Conservation (phyloP, 257 asterid species). For the Solanum medicagineum region DNA sequence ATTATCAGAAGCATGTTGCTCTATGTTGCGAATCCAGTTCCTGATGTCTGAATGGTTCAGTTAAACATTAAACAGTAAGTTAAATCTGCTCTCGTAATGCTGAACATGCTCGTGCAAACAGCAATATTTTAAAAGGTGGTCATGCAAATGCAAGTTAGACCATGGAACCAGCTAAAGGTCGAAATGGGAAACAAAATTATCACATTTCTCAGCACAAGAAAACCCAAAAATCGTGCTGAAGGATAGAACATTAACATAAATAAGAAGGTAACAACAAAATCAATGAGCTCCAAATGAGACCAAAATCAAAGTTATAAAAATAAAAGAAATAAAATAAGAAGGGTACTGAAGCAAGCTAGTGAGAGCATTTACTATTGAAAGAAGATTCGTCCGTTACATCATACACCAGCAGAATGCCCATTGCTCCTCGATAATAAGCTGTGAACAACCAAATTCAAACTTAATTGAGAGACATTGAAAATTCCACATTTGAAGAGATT, state of each 20-base stretch:
- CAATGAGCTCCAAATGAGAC: background rate
- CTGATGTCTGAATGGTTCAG: conserved; percentile 38
- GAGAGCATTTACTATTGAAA: conserved; percentile 48
- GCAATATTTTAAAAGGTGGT: background rate
- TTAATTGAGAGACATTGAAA: background rate
- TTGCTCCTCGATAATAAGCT: conserved; percentile 90
- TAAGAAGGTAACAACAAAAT: background rate
- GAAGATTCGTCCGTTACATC: conserved; percentile 77
- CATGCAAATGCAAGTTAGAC: background rate
- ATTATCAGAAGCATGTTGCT: conserved; percentile 71
- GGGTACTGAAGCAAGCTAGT: background rate
- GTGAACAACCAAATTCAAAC: conserved; percentile 9
- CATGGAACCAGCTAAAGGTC: background rate
- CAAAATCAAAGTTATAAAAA: background rate
- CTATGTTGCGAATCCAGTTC: conserved; percentile 78
- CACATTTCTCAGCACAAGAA: background rate
- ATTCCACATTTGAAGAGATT: background rate
- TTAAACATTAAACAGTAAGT: background rate
- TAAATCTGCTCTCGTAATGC: background rate
- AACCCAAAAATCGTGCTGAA: background rate
- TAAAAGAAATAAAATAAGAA: background rate
- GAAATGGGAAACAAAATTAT: background rate
- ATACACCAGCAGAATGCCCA: conserved; percentile 76
- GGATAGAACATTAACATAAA: background rate
- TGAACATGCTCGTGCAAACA: background rate